Base-by-base conservation (phyloP, 805 yeast species). In the Candida suzukii region DNA sequence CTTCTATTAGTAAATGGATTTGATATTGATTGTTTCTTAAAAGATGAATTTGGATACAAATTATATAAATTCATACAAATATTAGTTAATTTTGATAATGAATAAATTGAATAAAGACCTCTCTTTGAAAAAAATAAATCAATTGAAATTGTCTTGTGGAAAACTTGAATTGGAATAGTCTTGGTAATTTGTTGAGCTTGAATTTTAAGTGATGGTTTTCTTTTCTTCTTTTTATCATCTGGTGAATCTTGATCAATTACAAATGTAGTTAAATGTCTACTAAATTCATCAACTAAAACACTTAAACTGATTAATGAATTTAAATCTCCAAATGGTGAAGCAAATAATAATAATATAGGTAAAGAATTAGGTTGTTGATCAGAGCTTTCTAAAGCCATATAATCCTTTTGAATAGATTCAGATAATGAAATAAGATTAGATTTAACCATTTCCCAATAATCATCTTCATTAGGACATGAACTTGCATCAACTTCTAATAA, bases 31-130 rank as follows among this genome's bases (percentile, higher is more conserved):
- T 8, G 25, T 24, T 24, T 24, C 10, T 24, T 24, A 24, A 24
- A 24, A 24, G 25, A 11, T 26, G 29, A 12, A 30, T 60, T 52
- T 2, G 80, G 80, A 44, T 84, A 67, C 36, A 70, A 61, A 51
- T 80, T 81, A 59, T 81, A 84, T 2, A 83, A 60, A 18, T 71
- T 67, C 50, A 79, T 57, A 8, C 83, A 67, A 3, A 80, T 42
- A 38, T 64, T 68, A 3, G 72, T 60, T 17, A 73, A 53, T 29
- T 64, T 63, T 29, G 57, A 55, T 19, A 45, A 44, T 1, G 74
- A 61, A 0, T 57, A 46, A 1, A 67, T 46, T 0, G 66, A 54
- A 27, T 54, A 52, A 3, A 55, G 57, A 7, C 63, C 67, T 37
- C 53, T 49, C 19, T 58, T 61, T 2, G 67, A 56, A 31, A 68